These are phyloP conservation scores for Arthrobotrys musiformis DNA, from an alignment of 2,329 filamentous ascomycete species.

Conservation along the genomic window DNA sequence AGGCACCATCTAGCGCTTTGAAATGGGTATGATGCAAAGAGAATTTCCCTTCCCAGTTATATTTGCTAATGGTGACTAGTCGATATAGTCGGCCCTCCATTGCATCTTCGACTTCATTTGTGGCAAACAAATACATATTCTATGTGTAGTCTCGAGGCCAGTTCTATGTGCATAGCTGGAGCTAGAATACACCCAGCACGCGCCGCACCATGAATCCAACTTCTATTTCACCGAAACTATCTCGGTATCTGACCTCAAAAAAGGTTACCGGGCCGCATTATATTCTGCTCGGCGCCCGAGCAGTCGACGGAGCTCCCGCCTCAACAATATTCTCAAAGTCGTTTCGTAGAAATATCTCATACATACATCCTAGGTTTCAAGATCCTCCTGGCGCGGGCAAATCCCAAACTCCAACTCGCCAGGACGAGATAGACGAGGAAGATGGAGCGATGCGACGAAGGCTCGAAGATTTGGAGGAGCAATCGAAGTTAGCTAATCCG, in stretches of 20 bases:
- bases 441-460: slow-evolving; percentile 46
- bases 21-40: background rate
- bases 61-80: background rate
- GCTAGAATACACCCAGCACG: background rate
- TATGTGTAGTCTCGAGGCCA: too few relatives aligned
- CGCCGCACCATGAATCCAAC: slow-evolving; percentile 19
- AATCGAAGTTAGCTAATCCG: slow-evolving; percentile 44
- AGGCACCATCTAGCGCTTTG: background rate
- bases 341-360: background rate
- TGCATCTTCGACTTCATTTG: background rate
- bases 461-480: slow-evolving; percentile 42
- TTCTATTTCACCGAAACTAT: background rate
- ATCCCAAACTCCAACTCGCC: background rate
- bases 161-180: background rate
- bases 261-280: background rate
- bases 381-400: background rate
- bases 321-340: background rate
- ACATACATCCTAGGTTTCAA: background rate
- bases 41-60: background rate
- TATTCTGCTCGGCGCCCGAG: background rate
- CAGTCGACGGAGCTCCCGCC: too few relatives aligned
- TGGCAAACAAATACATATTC: background rate
- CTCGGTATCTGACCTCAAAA: background rate
- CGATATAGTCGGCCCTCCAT: background rate
- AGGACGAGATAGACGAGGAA: background rate